These are phyloP conservation scores for Pythium brachiatum DNA, from an alignment of 352 stramenopile genomes.

Conservation along the genomic window DNA sequence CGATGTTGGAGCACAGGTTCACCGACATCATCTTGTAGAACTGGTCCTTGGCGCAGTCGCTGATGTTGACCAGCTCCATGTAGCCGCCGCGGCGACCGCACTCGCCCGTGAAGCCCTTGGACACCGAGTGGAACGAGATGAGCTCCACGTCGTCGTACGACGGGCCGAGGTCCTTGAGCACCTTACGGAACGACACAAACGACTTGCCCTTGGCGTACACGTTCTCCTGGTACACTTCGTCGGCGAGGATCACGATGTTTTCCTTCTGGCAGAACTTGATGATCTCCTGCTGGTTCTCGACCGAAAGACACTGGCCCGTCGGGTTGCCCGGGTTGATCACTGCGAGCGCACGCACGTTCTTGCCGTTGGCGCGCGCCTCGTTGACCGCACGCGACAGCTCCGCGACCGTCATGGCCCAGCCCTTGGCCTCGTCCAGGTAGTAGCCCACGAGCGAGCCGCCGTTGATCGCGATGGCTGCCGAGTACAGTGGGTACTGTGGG, in stretches of 20 bases:
- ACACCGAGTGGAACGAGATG: slow-evolving; percentile 98
- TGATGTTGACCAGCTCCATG: slow-evolving; percentile 96
- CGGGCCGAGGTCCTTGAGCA: slow-evolving; percentile 88
- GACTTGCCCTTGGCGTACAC: slow-evolving; percentile 92
- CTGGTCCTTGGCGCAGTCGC: slow-evolving; percentile 90
- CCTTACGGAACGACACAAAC: slow-evolving; percentile 96
- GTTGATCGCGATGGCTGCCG: slow-evolving; percentile 94
- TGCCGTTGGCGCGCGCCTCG: slow-evolving; percentile 85
- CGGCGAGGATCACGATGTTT: slow-evolving; percentile 94
- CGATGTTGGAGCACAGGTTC: slow-evolving; percentile 96
- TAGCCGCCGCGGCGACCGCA: slow-evolving; percentile 97
- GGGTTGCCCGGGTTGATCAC: slow-evolving; percentile 99
- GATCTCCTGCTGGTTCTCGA: slow-evolving; percentile 93
- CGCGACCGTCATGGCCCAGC: slow-evolving; percentile 87
- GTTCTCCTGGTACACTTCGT: slow-evolving; percentile 99
- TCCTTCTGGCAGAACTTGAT: slow-evolving; percentile 95
- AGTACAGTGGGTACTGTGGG: slow-evolving; percentile 99
- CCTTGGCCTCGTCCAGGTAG: slow-evolving; percentile 95
- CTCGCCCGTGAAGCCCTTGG: slow-evolving; percentile 99
- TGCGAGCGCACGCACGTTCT: slow-evolving; percentile 93
- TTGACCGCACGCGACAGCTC: slow-evolving; percentile 91
- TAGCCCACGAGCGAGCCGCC: slow-evolving; percentile 95
- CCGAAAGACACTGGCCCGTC: slow-evolving; percentile 89
- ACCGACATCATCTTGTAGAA: slow-evolving; percentile 99
- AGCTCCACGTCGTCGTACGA: slow-evolving; percentile 92